phyloP scores from a whole-genome alignment of 768 basidiomycete species.

The Ramaria rubella region DNA sequence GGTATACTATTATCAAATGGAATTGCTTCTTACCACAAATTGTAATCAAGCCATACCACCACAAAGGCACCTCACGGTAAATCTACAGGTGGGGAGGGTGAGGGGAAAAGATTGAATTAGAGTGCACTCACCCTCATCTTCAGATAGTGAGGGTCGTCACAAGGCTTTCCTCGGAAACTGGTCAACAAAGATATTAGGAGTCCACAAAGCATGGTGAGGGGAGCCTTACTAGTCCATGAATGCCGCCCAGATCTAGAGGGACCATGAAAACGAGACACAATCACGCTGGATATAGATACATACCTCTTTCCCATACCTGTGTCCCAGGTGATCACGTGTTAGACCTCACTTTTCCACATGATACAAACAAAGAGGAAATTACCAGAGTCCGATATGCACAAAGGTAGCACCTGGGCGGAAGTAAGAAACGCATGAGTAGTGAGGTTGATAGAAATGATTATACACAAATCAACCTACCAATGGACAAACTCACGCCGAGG shows the following conservation, averaged over 20 bases:
- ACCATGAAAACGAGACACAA: not conserved
- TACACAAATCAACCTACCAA: not conserved
- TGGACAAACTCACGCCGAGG: constrained; percentile 6
- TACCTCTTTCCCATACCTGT: constrained; percentile 6
- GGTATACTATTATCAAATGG: not conserved
- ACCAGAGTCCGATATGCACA: constrained; percentile 3
- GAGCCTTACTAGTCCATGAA: not conserved
- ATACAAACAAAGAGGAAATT: not conserved
- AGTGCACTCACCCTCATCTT: not conserved
- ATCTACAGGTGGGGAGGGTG: not conserved
- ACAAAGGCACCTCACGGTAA: constrained; percentile 5
- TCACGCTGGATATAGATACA: not conserved
- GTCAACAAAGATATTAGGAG: not conserved
- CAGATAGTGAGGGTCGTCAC: constrained; percentile 1
- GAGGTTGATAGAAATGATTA: not conserved
- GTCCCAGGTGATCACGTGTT: not conserved
- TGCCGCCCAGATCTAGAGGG: not conserved
- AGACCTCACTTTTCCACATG: not conserved
- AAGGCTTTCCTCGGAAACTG: not conserved
- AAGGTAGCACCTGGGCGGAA: not conserved
- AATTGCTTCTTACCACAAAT: not conserved
- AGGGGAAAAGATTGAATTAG: not conserved
- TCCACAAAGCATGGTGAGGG: not conserved
- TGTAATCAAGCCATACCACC: constrained; percentile 7
- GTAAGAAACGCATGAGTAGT: not conserved